phyloP scores from a whole-genome alignment of 2,329 filamentous ascomycete genomes.

The Alternaria ethzedia region DNA sequence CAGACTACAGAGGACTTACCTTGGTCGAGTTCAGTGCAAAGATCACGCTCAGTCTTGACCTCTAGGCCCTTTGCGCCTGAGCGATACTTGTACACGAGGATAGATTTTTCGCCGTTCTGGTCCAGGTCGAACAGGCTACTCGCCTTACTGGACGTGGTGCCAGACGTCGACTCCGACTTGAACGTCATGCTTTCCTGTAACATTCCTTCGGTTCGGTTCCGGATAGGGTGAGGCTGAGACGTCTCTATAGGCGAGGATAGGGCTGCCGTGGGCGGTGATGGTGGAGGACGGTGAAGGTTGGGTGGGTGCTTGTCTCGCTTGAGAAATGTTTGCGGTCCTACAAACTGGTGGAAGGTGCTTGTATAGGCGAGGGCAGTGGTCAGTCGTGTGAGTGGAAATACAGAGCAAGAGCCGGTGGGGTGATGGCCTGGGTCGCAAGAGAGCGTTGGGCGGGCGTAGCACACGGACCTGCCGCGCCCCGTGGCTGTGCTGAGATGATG shows the following conservation, averaged over 20 bases:
- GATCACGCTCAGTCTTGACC: slow-evolving; percentile 53
- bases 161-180: slow-evolving; percentile 53
- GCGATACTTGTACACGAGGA: slow-evolving; percentile 56
- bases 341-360: slow-evolving; percentile 32
- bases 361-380: slow-evolving; percentile 34
- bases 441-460: slow-evolving; percentile 25
- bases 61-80: slow-evolving; percentile 48
- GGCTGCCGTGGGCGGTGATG: slow-evolving; percentile 7
- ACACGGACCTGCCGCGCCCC: slow-evolving; percentile 24
- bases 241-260: slow-evolving; percentile 21
- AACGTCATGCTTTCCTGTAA: slow-evolving; percentile 47
- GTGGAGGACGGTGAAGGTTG: slow-evolving; percentile 14
- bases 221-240: slow-evolving; percentile 36
- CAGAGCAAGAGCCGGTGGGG: slow-evolving; percentile 28
- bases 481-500: slow-evolving; percentile 15
- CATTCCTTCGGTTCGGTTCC: slow-evolving; percentile 7
- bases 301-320: slow-evolving; percentile 23
- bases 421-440: slow-evolving; percentile 28
- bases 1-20: slow-evolving; percentile 30
- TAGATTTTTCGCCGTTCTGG: slow-evolving; percentile 50
- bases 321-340: background rate
- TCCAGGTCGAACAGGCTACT: slow-evolving; percentile 54
- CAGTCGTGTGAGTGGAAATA: slow-evolving; percentile 34
- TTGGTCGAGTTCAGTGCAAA: slow-evolving; percentile 49
- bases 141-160: slow-evolving; percentile 43